These are phyloP conservation scores for Mycena haematopus DNA, from an alignment of 768 basidiomycete genomes.

Conservation along the genomic window DNA sequence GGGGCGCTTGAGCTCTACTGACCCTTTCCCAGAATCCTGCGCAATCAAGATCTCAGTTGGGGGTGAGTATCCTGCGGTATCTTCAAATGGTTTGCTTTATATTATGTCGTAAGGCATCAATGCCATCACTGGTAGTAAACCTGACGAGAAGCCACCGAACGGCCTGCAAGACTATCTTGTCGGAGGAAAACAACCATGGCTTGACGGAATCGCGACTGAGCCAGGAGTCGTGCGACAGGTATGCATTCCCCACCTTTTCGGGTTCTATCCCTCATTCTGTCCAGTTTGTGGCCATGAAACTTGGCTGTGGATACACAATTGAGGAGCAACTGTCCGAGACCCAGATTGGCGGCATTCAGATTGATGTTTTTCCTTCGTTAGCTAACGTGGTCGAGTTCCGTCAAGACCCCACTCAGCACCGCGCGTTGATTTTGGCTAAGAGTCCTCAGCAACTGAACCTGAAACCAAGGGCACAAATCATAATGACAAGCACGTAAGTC, in stretches of 20 bases:
- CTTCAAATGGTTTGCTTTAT: not conserved
- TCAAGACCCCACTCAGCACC: not conserved
- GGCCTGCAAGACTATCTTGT: slow-evolving; percentile 7
- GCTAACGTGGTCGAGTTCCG: not conserved
- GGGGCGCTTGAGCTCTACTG: not conserved
- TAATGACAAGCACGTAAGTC: slow-evolving; percentile 4
- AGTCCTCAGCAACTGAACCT: not conserved
- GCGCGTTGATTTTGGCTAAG: not conserved
- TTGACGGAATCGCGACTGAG: not conserved
- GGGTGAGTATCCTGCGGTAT: not conserved
- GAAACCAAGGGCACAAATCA: not conserved
- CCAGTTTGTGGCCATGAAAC: slow-evolving; percentile 5
- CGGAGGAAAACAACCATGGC: slow-evolving; percentile 5
- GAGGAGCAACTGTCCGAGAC: slow-evolving; percentile 3
- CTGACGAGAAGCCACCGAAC: not conserved
- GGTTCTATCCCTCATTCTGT: not conserved
- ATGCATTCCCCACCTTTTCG: not conserved
- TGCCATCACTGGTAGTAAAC: slow-evolving; percentile 4
- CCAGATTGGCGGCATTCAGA: not conserved
- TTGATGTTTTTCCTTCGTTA: slow-evolving; percentile 9
- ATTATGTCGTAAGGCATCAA: not conserved
- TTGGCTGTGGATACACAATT: slow-evolving; percentile 8
- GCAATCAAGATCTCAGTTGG: slow-evolving; percentile 9
- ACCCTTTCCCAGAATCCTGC: not conserved
- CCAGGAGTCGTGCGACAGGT: slow-evolving; percentile 11